Conservation (phyloP, 2,329 filamentous ascomycete species). For the Cadophora sp. region DNA sequence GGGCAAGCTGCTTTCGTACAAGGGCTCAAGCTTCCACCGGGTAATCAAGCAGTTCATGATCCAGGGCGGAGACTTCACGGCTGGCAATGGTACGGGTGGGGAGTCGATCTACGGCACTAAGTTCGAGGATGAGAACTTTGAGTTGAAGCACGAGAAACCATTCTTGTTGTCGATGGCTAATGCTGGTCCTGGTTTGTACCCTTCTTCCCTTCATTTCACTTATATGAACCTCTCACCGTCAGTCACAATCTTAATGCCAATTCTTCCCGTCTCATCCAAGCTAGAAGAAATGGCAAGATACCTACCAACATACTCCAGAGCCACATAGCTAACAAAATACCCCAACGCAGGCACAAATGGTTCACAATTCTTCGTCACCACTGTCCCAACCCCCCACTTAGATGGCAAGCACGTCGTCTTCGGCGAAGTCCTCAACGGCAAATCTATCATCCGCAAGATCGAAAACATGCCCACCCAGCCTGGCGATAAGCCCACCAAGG, state of each 20-base stretch:
- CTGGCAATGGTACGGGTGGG: constrained; percentile 91
- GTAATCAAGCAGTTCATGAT: constrained; percentile 99
- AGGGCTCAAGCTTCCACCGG: constrained; percentile 91
- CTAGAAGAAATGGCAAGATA: neutral
- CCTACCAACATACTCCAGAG: neutral
- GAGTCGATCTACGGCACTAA: constrained; percentile 98
- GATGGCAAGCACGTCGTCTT: constrained; percentile 98
- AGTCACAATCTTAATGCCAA: too few relatives aligned
- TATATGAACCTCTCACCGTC: neutral
- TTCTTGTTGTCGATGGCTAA: constrained; percentile 99
- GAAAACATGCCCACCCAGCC: constrained; percentile 80
- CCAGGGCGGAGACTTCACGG: constrained; percentile 96
- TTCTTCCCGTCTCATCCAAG: neutral
- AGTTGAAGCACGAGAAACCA: constrained; percentile 87
- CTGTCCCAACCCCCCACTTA: constrained; percentile 90
- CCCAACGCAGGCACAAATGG: constrained; percentile 80
- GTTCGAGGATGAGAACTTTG: constrained; percentile 97
- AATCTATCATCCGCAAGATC: constrained; percentile 87
- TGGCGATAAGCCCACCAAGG: constrained; percentile 78
- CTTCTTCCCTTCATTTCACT: neutral
- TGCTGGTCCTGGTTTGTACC: constrained; percentile 78
- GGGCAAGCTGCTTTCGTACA: constrained; percentile 90
- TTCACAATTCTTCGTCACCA: constrained; percentile 98
- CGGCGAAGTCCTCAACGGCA: constrained; percentile 90
- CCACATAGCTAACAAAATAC: constrained; percentile 1